Base-by-base conservation (phyloP, 164 flowering plant genomes). In the Piper longum region DNA sequence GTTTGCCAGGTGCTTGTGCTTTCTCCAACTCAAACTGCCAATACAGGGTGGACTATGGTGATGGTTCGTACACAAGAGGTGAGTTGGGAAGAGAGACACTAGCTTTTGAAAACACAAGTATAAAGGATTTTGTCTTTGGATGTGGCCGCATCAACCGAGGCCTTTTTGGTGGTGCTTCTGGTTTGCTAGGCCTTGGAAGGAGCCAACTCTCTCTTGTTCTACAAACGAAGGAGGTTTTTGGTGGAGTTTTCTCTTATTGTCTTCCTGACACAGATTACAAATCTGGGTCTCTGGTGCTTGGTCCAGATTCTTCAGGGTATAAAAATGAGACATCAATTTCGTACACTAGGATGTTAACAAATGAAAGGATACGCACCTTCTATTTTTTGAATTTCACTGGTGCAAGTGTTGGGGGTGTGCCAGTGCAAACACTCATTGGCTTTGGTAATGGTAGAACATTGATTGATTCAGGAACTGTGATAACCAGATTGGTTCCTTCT, bases 201-300 rank as follows among this genome's bases (percentile, higher is more conserved):
- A 85, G 84, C 59, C 67, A 66, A 18, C 72, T 88, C 8, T 88
- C 98, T 12, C 43, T 91, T 64, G 66, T 87, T 66, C 73, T 88
- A 52, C 98, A 91, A 66, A 82, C 89, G 36, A 61, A 57, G 5
- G 39, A 66, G 3, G 9, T 68, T 0, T 88, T 85, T 64, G 84
- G 80, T 6, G 92, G 95, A 7, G 79, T 85, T 68, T 88, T 91
- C 79, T 88, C 96, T 7, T 91, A 91, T 66, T 91, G 98, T 66
- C 75, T 91, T 42, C 96, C 98, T 41, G 72, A 82, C 5, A 67
- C 78, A n/a, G 78, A 76, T 8, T 42, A 74, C 36, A 74, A 67
- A 44, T 80, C 98, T 12, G 95, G 97, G 41, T 88, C 96, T n/a
- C 62, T 91, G 14, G 68, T 72, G 43, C 67, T 91, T 7, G 97